A percentile compares a stretch with the other conserved stretches of the same genome.
These are phyloP conservation scores for Yarrowia alimentaria DNA, from an alignment of 805 yeast species.

Conservation along the genomic window DNA sequence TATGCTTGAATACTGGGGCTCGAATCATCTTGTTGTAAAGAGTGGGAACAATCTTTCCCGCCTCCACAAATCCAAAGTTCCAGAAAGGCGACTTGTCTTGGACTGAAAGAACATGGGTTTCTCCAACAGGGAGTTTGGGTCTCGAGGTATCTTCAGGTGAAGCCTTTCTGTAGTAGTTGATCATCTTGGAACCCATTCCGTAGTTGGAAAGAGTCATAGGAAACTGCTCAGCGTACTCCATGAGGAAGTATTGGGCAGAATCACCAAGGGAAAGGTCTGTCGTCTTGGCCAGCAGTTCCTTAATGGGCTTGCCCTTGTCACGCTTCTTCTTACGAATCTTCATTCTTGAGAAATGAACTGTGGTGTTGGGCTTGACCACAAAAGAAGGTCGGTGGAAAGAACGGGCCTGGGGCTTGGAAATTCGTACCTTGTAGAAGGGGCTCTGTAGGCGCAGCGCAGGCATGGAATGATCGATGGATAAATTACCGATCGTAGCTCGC, in stretches of 20 bases:
- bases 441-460: conserved; percentile 86
- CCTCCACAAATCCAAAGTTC: conserved; percentile 96
- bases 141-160: conserved; percentile 76
- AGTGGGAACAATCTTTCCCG: conserved; percentile 91
- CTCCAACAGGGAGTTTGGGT: conserved; percentile 87
- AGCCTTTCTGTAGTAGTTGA: conserved; percentile 87
- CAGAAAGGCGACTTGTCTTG: conserved; percentile 97
- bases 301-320: conserved; percentile 79
- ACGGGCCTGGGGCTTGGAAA: conserved; percentile 66
- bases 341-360: conserved; percentile 69
- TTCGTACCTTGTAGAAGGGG: conserved; percentile 81
- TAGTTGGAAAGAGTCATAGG: conserved; percentile 81
- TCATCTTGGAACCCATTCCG: conserved; percentile 94
- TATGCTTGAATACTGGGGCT: conserved; percentile 92
- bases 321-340: conserved; percentile 81
- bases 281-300: conserved; percentile 67
- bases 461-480: conserved; percentile 84
- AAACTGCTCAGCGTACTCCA: conserved; percentile 88
- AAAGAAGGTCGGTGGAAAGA: conserved; percentile 79
- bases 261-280: conserved; percentile 83
- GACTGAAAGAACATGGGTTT: conserved; percentile 92
- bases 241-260: conserved; percentile 66
- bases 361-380: conserved; percentile 71
- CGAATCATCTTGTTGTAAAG: conserved; percentile 85
- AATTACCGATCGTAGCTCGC: conserved; percentile 86